Conservation (phyloP, 2,329 filamentous ascomycete genomes). For the Elsinoe arachidis region DNA sequence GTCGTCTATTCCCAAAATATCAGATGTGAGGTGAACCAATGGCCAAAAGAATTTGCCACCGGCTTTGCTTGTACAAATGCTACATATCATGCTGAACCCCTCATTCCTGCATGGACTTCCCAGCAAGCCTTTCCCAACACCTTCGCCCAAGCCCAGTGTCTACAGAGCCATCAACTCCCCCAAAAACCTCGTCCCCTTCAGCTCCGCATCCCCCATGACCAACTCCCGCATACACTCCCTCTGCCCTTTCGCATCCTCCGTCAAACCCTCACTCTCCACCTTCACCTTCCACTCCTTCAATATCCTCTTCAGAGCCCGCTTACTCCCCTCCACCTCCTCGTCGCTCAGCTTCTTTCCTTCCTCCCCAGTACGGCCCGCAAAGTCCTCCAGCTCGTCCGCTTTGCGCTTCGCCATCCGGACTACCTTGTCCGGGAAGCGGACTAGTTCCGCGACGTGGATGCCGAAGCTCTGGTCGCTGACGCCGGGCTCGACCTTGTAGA, state of each 20-base stretch:
- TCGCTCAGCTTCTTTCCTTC: slow-evolving; percentile 57
- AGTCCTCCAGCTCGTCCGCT: slow-evolving; percentile 95
- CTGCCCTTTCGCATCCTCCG: slow-evolving; percentile 46
- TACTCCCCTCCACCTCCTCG: slow-evolving; percentile 84
- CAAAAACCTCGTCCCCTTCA: slow-evolving; percentile 59
- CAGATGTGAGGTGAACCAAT: too few relatives aligned
- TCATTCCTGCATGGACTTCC: background rate
- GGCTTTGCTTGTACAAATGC: background rate
- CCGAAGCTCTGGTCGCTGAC: slow-evolving; percentile 97
- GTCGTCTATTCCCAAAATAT: too few relatives aligned
- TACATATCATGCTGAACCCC: background rate
- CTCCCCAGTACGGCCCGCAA: slow-evolving; percentile 66
- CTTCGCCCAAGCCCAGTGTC: background rate
- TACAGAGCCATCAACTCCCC: slow-evolving; percentile 11
- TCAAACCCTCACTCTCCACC: slow-evolving; percentile 49
- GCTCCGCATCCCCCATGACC: slow-evolving; percentile 61
- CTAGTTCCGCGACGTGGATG: slow-evolving; percentile 94
- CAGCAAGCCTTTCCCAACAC: background rate
- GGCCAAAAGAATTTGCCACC: too few relatives aligned
- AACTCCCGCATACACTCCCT: slow-evolving; percentile 65
- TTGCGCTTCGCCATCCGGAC: slow-evolving; percentile 99
- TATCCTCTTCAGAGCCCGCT: slow-evolving; percentile 72
- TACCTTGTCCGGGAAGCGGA: slow-evolving; percentile 93
- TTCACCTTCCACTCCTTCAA: slow-evolving; percentile 75
- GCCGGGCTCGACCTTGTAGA: slow-evolving; percentile 94